These are phyloP conservation scores for Geranium rotundifolium DNA, from an alignment of 345 rosid genomes.

Conservation along the genomic window DNA sequence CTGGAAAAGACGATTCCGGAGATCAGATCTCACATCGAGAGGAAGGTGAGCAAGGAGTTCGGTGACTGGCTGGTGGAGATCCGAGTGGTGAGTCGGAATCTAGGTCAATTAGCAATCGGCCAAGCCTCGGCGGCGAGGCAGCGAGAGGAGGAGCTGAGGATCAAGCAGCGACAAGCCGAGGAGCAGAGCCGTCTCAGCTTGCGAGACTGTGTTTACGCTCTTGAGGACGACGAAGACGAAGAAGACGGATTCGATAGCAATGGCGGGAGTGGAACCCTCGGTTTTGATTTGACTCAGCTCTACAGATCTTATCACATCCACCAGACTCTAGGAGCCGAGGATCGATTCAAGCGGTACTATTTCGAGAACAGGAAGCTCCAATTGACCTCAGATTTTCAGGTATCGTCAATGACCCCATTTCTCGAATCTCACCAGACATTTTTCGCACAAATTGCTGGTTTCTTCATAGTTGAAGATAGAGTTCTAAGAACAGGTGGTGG, in stretches of 20 bases:
- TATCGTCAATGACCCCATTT: slow-evolving; percentile 91
- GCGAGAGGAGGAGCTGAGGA: slow-evolving; percentile 86
- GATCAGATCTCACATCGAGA: slow-evolving; percentile 64
- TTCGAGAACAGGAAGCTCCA: slow-evolving; percentile 89
- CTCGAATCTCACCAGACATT: slow-evolving; percentile 96
- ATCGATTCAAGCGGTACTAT: slow-evolving; percentile 77
- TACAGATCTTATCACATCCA: slow-evolving; percentile 87
- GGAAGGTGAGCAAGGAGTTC: slow-evolving; percentile 76
- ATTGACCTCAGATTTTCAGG: slow-evolving; percentile 92
- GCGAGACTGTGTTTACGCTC: slow-evolving; percentile 75
- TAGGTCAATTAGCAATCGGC: slow-evolving; percentile 91
- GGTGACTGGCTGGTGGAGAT: slow-evolving; percentile 97
- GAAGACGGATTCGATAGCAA: slow-evolving; percentile 28
- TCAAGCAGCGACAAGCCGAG: slow-evolving; percentile 93
- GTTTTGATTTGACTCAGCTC: slow-evolving; percentile 76
- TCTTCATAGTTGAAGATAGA: slow-evolving; percentile 85
- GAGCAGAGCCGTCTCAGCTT: slow-evolving; percentile 87
- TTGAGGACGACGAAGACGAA: slow-evolving; percentile 80
- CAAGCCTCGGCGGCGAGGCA: slow-evolving; percentile 91
- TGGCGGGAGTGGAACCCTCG: slow-evolving; percentile 34
- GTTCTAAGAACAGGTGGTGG: slow-evolving; percentile 85
- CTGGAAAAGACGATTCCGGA: slow-evolving; percentile 76
- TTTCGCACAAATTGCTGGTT: slow-evolving; percentile 93
- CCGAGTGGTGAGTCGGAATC: slow-evolving; percentile 80
- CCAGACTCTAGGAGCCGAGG: slow-evolving; percentile 77